phyloP scores from a whole-genome alignment of 495 filamentous ascomycete genomes.

The Jackrogersella minutella region DNA sequence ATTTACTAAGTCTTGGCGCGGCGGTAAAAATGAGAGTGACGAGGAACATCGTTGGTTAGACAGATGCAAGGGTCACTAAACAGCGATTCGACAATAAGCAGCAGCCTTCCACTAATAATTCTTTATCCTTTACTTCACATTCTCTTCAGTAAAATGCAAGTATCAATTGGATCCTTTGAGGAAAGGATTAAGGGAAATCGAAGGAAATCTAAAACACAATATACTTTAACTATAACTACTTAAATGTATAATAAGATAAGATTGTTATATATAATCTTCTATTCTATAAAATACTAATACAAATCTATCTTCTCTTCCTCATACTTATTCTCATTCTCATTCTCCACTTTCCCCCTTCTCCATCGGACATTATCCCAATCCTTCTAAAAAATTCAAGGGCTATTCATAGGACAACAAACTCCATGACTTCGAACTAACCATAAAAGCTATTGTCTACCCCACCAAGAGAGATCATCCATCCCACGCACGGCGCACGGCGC shows the following conservation, averaged over 20 bases:
- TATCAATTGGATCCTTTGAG: constrained; percentile 1
- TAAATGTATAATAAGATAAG: background rate
- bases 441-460: constrained; percentile 28
- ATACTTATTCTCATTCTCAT: background rate
- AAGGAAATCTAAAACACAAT: no score
- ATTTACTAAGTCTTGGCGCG: constrained; percentile 40
- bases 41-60: constrained; percentile 42
- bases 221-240: background rate
- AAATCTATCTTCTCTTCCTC: background rate
- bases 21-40: constrained; percentile 42
- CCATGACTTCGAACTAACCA: constrained; percentile 10
- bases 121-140: constrained; percentile 9
- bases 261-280: background rate
- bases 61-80: constrained; percentile 36
- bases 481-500: constrained; percentile 15
- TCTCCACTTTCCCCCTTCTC: constrained; percentile 9
- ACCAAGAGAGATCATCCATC: constrained; percentile 34
- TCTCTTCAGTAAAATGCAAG: no score
- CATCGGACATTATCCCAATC: constrained; percentile 25
- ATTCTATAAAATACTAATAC: background rate
- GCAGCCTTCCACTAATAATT: background rate
- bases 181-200: background rate
- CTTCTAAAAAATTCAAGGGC: background rate
- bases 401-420: background rate
- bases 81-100: constrained; percentile 27